Evolutionary conservation across 2,329 filamentous ascomycete genomes (phyloP).

Genomic region (Dryadomyces quercivorus): DNA sequence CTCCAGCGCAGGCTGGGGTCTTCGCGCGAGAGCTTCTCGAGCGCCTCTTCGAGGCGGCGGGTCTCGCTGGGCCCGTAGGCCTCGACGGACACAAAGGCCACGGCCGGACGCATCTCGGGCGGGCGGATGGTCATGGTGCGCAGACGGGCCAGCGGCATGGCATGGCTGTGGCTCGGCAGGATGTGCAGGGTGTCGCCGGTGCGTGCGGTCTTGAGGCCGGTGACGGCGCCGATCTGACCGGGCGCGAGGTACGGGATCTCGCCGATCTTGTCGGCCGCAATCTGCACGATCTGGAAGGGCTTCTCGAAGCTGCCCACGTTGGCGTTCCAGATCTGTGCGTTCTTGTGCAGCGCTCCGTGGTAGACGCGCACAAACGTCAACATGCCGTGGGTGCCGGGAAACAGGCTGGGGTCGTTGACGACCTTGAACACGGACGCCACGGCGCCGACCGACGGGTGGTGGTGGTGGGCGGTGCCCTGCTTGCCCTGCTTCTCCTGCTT

Average conservation of each 20-base stretch:
- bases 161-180: constrained; percentile 42
- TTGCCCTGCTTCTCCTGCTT: neutral
- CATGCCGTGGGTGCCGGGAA: constrained; percentile 48
- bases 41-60: constrained; percentile 64
- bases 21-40: constrained; percentile 72
- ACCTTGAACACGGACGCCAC: constrained; percentile 83
- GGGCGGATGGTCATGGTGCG: constrained; percentile 72
- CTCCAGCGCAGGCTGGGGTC: constrained; percentile 84
- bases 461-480: constrained; percentile 13
- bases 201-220: constrained; percentile 78
- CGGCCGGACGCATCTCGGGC: constrained; percentile 80
- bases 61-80: constrained; percentile 50
- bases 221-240: constrained; percentile 89
- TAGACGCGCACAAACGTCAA: constrained; percentile 90
- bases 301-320: constrained; percentile 69
- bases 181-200: constrained; percentile 87
- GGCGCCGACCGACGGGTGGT: constrained; percentile 21
- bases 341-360: constrained; percentile 65
- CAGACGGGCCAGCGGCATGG: constrained; percentile 52
- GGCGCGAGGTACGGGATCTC: constrained; percentile 70
- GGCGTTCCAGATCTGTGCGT: constrained; percentile 74
- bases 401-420: constrained; percentile 63
- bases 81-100: constrained; percentile 93
- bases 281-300: constrained; percentile 70
- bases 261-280: constrained; percentile 78